Base-by-base conservation (phyloP, 73 alveolate genomes). In the Blepharisma stoltei region DNA sequence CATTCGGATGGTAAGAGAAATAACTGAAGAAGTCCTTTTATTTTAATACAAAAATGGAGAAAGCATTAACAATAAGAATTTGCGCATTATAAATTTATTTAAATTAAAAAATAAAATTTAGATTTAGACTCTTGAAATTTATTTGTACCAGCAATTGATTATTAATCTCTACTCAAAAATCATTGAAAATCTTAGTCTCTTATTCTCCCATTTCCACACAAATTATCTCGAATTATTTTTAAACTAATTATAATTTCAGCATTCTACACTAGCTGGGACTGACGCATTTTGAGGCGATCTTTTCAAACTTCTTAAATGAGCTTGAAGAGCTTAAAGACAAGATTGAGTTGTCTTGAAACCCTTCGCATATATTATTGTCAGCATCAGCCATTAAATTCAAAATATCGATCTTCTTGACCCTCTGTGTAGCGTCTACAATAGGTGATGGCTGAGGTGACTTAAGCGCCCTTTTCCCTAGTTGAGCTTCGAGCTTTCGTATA, bases 141-240 rank as follows among this genome's bases (percentile, higher is more conserved):
- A 32, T 32, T 32, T 32, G 3, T 3, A 32, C 41, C 41, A 32
- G 7, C 65, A 49, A 60, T 32, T 32, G 0, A 32, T 32, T 32
- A 32, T 32, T 3, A 0, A 32, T 32, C 41, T 32, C 3, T 3
- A 1, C 3, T 1, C 69, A 85, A 20, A 88, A 76, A 27, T 88
- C 94, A 25, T 60, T 67, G 0, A 88, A 82, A 46, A 92, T 44
- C 77, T 88, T 81, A 54, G n/a, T n/a, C 78, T 78, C 73, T 87
- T 85, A 3, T 95, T 95, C 69, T 92, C 97, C 54, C 88, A 95
- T 82, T 96, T 96, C 71, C 86, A 90, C 45, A 79, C 80, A 8
- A 97, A 96, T 70, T 93, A 87, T 82, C 93, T 93, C 14, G 92
- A 86, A 38, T 93, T 96, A 67, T 88, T 32, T 32, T 32, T 32